Evolutionary conservation across 2,329 filamentous ascomycete genomes (phyloP).

Genomic region (Nigrograna mackinnonii): DNA sequence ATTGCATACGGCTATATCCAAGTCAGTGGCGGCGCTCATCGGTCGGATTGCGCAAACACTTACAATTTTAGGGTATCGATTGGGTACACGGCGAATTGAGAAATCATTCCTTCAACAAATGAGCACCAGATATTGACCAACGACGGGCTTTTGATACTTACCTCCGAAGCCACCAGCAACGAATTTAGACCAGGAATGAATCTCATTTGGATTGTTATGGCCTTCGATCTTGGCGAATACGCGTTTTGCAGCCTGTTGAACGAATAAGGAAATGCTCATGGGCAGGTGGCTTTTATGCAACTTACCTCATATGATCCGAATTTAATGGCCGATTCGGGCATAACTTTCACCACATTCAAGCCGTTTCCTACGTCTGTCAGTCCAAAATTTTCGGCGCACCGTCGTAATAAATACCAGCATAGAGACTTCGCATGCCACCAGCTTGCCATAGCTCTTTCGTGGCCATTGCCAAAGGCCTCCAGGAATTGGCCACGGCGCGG

Average conservation of each 20-base stretch:
- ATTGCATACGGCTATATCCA: slow-evolving; percentile 94
- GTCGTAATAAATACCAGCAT: slow-evolving; percentile 69
- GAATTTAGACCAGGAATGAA: slow-evolving; percentile 86
- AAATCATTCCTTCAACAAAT: slow-evolving; percentile 68
- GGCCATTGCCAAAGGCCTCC: slow-evolving; percentile 72
- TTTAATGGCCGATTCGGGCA: slow-evolving; percentile 98
- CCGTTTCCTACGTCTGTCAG: slow-evolving; percentile 73
- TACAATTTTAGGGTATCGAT: slow-evolving; percentile 83
- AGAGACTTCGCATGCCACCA: slow-evolving; percentile 86
- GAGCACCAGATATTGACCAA: slow-evolving; percentile 1
- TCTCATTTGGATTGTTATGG: slow-evolving; percentile 76
- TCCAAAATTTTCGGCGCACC: neutral
- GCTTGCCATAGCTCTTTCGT: slow-evolving; percentile 79
- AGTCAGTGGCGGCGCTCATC: slow-evolving; percentile 11
- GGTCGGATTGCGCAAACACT: too few relatives aligned
- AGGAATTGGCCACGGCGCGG: slow-evolving; percentile 66
- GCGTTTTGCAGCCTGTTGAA: slow-evolving; percentile 74
- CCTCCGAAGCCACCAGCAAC: slow-evolving; percentile 84
- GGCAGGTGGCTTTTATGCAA: slow-evolving; percentile 6
- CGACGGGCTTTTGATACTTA: slow-evolving; percentile 6
- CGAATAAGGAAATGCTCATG: slow-evolving; percentile 12
- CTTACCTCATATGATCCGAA: slow-evolving; percentile 90
- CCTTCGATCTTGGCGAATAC: slow-evolving; percentile 85
- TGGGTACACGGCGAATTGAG: slow-evolving; percentile 95
- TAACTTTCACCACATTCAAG: slow-evolving; percentile 94